phyloP scores from a whole-genome alignment of 73 alveolate species.

The Paramecium caudatum region DNA sequence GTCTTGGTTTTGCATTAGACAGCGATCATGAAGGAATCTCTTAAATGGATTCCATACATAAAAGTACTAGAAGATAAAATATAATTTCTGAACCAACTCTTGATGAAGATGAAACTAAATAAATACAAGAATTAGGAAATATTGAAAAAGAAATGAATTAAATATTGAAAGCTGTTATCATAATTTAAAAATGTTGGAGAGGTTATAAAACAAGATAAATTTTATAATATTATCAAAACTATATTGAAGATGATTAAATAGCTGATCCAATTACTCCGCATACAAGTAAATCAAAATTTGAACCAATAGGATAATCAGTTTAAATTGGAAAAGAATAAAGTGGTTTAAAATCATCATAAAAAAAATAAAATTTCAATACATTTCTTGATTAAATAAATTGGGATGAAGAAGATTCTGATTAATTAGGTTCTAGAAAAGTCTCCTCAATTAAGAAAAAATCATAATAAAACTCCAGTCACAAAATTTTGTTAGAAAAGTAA shows the following conservation, averaged over 20 bases:
- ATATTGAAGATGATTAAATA: neutral
- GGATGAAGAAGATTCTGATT: neutral
- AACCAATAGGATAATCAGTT: neutral
- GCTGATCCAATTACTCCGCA: neutral
- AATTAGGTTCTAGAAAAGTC: neutral
- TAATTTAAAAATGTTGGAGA: conserved; percentile 48
- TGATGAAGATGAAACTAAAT: conserved; percentile 38
- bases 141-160: conserved; percentile 6
- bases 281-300: neutral
- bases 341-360: conserved; percentile 13
- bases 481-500: neutral
- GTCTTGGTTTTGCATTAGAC: neutral
- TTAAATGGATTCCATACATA: conserved; percentile 11
- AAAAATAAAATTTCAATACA: neutral
- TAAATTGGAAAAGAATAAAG: conserved; percentile 24
- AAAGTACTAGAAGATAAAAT: conserved; percentile 4
- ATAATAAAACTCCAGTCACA: neutral
- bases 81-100: neutral
- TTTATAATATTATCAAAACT: neutral
- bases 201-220: conserved; percentile 39
- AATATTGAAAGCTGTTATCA: conserved; percentile 31
- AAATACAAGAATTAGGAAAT: conserved; percentile 41
- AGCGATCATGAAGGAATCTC: conserved; percentile 54
- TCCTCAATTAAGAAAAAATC: neutral
- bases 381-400: neutral